Percentiles rank a stretch among this genome's conserved stretches.
These are phyloP conservation scores for Sicyos edulis DNA, from an alignment of 306 rosid species.

Conservation along the genomic window DNA sequence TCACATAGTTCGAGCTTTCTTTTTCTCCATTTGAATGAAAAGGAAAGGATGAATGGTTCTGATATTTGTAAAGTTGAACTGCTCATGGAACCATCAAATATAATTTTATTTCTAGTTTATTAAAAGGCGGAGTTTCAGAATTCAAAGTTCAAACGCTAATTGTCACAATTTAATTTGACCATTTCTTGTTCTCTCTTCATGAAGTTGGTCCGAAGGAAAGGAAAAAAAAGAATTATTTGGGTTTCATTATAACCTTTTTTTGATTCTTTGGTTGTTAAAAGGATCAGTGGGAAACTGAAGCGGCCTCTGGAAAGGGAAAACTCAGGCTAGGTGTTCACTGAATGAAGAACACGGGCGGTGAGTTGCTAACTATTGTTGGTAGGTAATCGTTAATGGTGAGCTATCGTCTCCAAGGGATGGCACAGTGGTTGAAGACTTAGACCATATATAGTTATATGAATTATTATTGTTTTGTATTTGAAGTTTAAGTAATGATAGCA, in stretches of 20 bases:
- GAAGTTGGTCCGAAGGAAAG: background rate
- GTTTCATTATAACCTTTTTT: background rate
- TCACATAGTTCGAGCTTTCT: background rate
- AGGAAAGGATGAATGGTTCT: background rate
- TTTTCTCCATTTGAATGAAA: background rate
- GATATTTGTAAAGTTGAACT: background rate
- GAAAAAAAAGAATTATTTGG: background rate
- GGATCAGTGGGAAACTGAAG: background rate
- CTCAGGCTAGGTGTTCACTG: too few species aligned
- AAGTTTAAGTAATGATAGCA: too few species aligned
- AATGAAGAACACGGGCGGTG: too few species aligned
- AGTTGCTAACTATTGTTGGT: too few species aligned
- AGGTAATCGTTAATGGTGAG: too few species aligned
- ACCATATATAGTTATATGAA: too few species aligned
- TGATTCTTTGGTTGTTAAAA: background rate
- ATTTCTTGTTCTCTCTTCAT: background rate
- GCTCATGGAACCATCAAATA: background rate
- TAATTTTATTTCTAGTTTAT: background rate
- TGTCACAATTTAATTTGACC: background rate
- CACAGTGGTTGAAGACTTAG: too few species aligned
- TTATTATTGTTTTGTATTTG: too few species aligned
- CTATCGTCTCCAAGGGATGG: too few species aligned
- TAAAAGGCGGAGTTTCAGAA: background rate
- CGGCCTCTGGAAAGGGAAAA: conserved; percentile 10
- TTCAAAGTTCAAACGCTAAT: background rate